A percentile compares a stretch with the other conserved stretches of the same genome.
Conservation (phyloP, 768 basidiomycete species). For the Scleroderma citrinum region DNA sequence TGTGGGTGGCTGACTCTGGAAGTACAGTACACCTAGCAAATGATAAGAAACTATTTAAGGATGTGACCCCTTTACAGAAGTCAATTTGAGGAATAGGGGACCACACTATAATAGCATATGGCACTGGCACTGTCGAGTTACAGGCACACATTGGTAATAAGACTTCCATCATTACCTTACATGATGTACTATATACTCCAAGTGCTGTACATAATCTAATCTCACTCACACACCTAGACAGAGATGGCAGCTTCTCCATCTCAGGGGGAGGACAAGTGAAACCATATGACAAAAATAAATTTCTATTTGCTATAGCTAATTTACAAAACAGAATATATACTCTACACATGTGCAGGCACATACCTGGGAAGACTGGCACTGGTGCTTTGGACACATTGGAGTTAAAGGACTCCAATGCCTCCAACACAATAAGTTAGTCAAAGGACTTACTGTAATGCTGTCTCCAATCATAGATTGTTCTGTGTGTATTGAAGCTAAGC, state of each 20-base stretch:
- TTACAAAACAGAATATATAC: too few species aligned
- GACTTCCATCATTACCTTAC: not conserved
- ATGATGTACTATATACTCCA: not conserved
- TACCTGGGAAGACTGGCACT: too few species aligned
- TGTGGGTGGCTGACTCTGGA: not conserved
- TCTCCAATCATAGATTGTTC: too few species aligned
- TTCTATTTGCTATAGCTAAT: not conserved
- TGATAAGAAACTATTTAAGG: not conserved
- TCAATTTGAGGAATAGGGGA: not conserved
- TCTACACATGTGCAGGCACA: too few species aligned
- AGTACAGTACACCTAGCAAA: not conserved
- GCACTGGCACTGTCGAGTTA: not conserved
- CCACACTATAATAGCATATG: not conserved
- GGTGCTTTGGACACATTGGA: too few species aligned
- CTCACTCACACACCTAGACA: not conserved
- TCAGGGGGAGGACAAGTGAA: not conserved
- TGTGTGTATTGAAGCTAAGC: too few species aligned
- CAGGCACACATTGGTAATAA: not conserved
- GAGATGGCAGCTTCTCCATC: not conserved
- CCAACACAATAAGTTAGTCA: too few species aligned
- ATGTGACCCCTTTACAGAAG: not conserved
- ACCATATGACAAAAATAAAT: not conserved
- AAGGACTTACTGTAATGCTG: too few species aligned
- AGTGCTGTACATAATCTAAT: constrained; percentile 2
- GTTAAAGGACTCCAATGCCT: too few species aligned